Base-by-base conservation (phyloP, 208 protist species). In the Wallacemonas sp. region DNA sequence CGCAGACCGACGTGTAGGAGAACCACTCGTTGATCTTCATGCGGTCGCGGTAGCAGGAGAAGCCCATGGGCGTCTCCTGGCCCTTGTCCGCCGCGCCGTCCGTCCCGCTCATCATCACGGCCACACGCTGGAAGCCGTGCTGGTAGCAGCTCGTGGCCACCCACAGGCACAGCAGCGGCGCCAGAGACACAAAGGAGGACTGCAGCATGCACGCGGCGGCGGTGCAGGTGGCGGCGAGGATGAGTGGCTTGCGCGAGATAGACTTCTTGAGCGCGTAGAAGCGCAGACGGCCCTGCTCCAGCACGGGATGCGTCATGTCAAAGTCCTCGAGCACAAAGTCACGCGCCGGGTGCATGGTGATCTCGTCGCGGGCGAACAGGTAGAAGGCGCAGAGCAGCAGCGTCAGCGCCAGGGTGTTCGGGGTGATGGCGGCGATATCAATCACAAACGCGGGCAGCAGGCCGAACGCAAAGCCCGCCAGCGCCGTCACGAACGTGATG, bases 21-120 rank as follows among this genome's bases (percentile, higher is more conserved):
- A 81, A 42, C 22, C 61, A 70, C 36, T 45, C 18, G 31, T 75
- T 61, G 50, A 75, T 65, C 39, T 59, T 39, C 22, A 76, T 22
- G 28, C 67, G 75, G 57, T 90, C 84, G 3, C n/a, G 31, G 68
- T 83, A 90, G 65, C 50, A 76, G 11, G 84, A 90, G 65, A 82
- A 83, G 23, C 80, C 84, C 42, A 50, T 75, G 28, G 3, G 2
- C 3, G 45, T 44, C 32, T 20, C 33, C 45, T 2, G 26, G 4
- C 29, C 16, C 14, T 45, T 46, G 45, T 4, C 42, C 18, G 38
- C 50, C 12, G 11, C 45, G 4, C 42, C 50, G 11, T 31, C 23
- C 4, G 29, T 18, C 8, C 22, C 31, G 61, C 63, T 65, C 61
- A 77, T 22, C 50, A 54, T 64, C 46, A 85, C 84, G 26, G 81